Evolutionary conservation across 495 filamentous ascomycete genomes (phyloP).

Genomic region (Penicillium ochrochloron): DNA sequence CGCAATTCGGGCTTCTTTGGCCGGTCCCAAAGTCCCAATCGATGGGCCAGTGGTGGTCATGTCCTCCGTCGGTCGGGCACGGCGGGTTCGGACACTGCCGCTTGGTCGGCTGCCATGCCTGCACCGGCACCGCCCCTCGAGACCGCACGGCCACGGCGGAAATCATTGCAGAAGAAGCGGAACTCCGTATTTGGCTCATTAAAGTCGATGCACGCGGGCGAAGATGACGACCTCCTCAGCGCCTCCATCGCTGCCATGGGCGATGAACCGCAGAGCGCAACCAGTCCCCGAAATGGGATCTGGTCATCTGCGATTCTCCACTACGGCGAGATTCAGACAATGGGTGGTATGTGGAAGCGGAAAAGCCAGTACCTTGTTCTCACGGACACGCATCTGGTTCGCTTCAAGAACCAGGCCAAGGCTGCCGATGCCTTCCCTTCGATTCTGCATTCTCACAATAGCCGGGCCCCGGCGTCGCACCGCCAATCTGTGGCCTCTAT

Average conservation of each 20-base stretch:
- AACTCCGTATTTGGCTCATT: constrained; percentile 62
- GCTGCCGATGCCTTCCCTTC: constrained; percentile 68
- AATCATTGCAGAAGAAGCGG: constrained; percentile 55
- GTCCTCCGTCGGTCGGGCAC: constrained; percentile 39
- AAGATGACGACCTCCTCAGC: constrained; percentile 53
- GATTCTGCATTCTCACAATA: constrained; percentile 49
- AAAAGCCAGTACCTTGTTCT: constrained; percentile 92
- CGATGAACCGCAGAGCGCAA: constrained; percentile 35
- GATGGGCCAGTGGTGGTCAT: constrained; percentile 27
- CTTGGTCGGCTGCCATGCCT: constrained; percentile 28
- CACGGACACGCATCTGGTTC: constrained; percentile 79
- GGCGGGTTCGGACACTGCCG: constrained; percentile 33
- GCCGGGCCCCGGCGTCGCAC: constrained; percentile 41
- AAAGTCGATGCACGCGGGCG: constrained; percentile 53
- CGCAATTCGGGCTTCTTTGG: constrained; percentile 55
- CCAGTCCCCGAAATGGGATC: constrained; percentile 39
- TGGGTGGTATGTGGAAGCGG: constrained; percentile 78
- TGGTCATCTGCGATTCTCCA: constrained; percentile 58
- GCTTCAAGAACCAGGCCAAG: constrained; percentile 76
- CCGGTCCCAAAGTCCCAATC: constrained; percentile 31
- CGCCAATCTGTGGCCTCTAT: constrained; percentile 63
- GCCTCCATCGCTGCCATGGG: constrained; percentile 41
- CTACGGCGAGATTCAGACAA: constrained; percentile 79
- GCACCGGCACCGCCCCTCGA: constrained; percentile 35
- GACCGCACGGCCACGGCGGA: constrained; percentile 41